Evolutionary conservation across 2,329 filamentous ascomycete species (phyloP).

Genomic region (Fusarium transvaalense): DNA sequence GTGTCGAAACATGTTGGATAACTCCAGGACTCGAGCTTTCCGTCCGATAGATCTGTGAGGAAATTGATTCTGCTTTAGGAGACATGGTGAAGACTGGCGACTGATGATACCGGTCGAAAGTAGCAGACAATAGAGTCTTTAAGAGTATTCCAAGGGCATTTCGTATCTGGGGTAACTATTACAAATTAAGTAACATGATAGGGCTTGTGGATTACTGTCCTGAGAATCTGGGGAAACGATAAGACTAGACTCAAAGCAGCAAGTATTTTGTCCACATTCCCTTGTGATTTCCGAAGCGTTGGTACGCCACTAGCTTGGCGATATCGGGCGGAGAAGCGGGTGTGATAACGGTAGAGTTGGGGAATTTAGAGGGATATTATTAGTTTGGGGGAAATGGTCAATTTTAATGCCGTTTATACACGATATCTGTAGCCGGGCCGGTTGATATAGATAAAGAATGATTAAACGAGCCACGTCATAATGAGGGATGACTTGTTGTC

Average conservation of each 20-base stretch:
- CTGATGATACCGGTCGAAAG: background rate
- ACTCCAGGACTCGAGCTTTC: background rate
- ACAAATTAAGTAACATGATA: conserved; percentile 1
- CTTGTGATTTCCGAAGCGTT: background rate
- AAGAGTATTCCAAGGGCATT: too few relatives aligned
- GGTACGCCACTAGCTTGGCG: background rate
- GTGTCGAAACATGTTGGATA: background rate
- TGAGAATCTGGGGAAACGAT: background rate
- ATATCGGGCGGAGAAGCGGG: background rate
- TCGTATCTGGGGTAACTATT: background rate
- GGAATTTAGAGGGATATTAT: background rate
- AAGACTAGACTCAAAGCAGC: background rate
- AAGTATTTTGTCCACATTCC: background rate
- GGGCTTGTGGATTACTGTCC: background rate
- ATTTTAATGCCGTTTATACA: background rate
- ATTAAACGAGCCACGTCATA: too few relatives aligned
- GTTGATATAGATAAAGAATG: too few relatives aligned
- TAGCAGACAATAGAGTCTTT: too few relatives aligned
- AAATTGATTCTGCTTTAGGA: background rate
- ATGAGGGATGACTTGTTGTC: too few relatives aligned
- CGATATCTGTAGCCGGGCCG: too few relatives aligned
- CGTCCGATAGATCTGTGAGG: background rate
- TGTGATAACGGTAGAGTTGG: background rate
- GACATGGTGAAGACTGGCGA: background rate
- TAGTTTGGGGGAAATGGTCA: background rate